These are phyloP conservation scores for Leccinum subgranulosum DNA, from an alignment of 768 basidiomycete genomes.

Conservation along the genomic window DNA sequence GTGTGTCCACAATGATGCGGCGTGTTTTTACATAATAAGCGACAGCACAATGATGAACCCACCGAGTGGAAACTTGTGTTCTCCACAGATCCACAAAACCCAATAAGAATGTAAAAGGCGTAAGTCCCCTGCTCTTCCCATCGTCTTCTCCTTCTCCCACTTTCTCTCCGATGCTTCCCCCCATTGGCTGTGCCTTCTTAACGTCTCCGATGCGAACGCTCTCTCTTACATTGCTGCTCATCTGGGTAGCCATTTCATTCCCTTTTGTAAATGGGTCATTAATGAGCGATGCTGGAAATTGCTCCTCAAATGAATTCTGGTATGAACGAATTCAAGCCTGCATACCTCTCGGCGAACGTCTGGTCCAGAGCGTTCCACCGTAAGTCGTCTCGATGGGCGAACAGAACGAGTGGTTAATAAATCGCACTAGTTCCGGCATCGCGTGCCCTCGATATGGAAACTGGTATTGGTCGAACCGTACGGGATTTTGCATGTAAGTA, in stretches of 20 bases:
- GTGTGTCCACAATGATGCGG: neutral
- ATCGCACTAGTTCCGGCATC: constrained; percentile 6
- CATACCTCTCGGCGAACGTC: constrained; percentile 4
- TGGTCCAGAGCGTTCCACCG: constrained; percentile 8
- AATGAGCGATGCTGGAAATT: constrained; percentile 10
- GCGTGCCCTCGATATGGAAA: constrained; percentile 5
- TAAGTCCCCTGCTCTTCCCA: neutral
- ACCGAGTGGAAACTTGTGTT: neutral
- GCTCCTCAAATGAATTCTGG: constrained; percentile 15
- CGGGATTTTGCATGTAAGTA: neutral
- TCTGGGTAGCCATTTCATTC: constrained; percentile 9
- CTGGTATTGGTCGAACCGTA: constrained; percentile 20
- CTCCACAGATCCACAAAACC: constrained; percentile 4
- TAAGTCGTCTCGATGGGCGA: constrained; percentile 3
- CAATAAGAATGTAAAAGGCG: neutral
- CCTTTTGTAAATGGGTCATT: constrained; percentile 4
- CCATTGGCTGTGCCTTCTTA: constrained; percentile 7
- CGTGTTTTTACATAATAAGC: neutral
- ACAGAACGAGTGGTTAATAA: neutral
- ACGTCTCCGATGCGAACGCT: neutral
- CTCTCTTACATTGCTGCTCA: neutral
- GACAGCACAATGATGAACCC: constrained; percentile 2
- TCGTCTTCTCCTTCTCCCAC: neutral
- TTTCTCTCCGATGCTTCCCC: neutral
- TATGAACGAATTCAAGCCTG: constrained; percentile 10